These are phyloP conservation scores for Erythrobasidium hasegawianum DNA, from an alignment of 1,284 basidiomycete genomes.

Conservation along the genomic window DNA sequence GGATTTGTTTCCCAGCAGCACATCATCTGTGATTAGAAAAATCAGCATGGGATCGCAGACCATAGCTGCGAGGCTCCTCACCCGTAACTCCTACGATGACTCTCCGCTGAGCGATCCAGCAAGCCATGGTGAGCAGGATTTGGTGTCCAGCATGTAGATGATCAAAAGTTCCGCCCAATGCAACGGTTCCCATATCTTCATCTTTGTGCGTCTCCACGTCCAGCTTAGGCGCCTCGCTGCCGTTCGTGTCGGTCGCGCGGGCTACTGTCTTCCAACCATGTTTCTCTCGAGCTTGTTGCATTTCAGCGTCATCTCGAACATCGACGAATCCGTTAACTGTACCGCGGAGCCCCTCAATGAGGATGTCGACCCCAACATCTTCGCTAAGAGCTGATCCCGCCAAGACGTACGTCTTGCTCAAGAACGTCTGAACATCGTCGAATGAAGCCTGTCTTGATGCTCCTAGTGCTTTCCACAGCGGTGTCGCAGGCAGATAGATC, in stretches of 20 bases:
- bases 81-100: conserved; percentile 87
- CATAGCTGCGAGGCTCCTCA: conserved; percentile 47
- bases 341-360: conserved; percentile 14
- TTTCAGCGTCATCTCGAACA: neutral
- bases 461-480: neutral
- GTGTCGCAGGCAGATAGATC: conserved; percentile 16
- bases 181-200: conserved; percentile 44
- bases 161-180: conserved; percentile 83
- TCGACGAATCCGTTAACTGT: neutral
- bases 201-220: neutral
- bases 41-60: neutral
- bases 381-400: conserved; percentile 10
- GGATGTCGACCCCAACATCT: conserved; percentile 18
- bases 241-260: neutral
- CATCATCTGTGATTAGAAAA: conserved; percentile 57
- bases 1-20: conserved; percentile 69
- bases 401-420: conserved; percentile 24
- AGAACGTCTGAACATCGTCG: conserved; percentile 12
- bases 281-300: neutral
- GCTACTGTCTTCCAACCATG: neutral
- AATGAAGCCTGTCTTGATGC: neutral
- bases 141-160: conserved; percentile 97
- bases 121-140: conserved; percentile 86
- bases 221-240: neutral
- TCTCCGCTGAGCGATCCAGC: conserved; percentile 71